A percentile compares a stretch with the other conserved stretches of the same genome.
Evolutionary conservation across 2,329 filamentous ascomycete genomes (phyloP).

Genomic region (Colletotrichum kahawae): DNA sequence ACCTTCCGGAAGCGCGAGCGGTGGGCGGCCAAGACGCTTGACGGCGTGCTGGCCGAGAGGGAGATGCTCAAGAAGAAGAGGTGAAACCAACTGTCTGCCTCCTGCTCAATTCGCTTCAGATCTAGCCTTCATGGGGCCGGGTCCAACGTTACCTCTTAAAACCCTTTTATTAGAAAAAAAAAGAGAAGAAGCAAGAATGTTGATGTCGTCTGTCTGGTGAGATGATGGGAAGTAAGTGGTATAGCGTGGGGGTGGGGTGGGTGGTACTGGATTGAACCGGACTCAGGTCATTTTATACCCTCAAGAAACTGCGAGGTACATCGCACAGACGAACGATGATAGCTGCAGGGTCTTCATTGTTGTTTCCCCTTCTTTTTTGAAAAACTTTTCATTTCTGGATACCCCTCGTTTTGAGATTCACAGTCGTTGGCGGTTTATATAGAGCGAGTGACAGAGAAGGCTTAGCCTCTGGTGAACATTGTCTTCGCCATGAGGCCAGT

Average conservation of each 20-base stretch:
- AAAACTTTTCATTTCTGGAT: neutral
- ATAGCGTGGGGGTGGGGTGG: neutral
- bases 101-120: neutral
- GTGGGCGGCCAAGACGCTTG: conserved; percentile 58
- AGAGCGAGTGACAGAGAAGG: neutral
- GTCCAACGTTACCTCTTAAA: neutral
- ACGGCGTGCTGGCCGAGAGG: conserved; percentile 54
- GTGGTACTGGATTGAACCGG: neutral
- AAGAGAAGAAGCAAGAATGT: neutral
- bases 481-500: neutral
- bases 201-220: neutral
- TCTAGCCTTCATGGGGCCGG: neutral
- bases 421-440: neutral
- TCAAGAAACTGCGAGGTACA: neutral
- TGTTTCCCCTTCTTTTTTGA: neutral
- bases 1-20: conserved; percentile 64
- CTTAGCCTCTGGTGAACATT: neutral
- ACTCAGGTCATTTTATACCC: neutral
- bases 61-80: conserved; percentile 52
- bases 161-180: neutral
- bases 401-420: neutral
- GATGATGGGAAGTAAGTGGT: neutral
- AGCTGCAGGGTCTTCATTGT: neutral
- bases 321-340: neutral
- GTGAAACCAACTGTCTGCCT: conserved; percentile 32